Evolutionary conservation across 1,284 basidiomycete species (phyloP).

Genomic region (Entoloma clypeatum): DNA sequence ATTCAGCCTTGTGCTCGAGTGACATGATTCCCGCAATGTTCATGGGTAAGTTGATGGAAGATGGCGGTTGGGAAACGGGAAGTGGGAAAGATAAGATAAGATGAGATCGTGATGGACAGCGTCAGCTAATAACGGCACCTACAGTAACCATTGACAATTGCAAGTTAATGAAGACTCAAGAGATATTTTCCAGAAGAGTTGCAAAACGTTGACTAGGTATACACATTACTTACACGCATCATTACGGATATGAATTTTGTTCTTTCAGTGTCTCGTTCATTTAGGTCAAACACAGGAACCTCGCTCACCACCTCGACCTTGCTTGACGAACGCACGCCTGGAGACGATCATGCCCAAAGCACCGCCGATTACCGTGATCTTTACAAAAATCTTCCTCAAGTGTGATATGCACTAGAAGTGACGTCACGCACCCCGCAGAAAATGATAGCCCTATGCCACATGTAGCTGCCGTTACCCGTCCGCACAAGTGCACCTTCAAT

Average conservation of each 20-base stretch:
- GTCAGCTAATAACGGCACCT: too few relatives aligned
- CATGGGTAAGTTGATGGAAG: constrained; percentile 25
- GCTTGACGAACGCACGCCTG: constrained; percentile 24
- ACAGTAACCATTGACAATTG: background rate
- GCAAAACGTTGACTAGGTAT: too few relatives aligned
- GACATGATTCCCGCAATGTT: constrained; percentile 28
- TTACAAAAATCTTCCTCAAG: background rate
- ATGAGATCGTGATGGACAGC: background rate
- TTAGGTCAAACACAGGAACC: constrained; percentile 18
- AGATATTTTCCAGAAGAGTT: too few relatives aligned
- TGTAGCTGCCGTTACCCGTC: constrained; percentile 18
- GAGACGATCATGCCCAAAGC: constrained; percentile 27
- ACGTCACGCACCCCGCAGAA: constrained; percentile 37
- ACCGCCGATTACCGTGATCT: constrained; percentile 27
- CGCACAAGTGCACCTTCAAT: constrained; percentile 41
- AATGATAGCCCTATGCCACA: constrained; percentile 36
- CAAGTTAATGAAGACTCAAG: too few relatives aligned
- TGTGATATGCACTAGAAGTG: background rate
- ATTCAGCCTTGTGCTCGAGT: constrained; percentile 49
- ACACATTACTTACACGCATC: too few relatives aligned
- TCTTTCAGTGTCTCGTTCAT: background rate
- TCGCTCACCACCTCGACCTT: constrained; percentile 15
- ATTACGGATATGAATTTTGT: too few relatives aligned
- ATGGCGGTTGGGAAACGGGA: background rate
- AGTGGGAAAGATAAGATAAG: constrained; percentile 5